A percentile compares a stretch with the other conserved stretches of the same genome.
phyloP scores from a whole-genome alignment of 169 alveolate species.

The Blepharisma undulans region DNA sequence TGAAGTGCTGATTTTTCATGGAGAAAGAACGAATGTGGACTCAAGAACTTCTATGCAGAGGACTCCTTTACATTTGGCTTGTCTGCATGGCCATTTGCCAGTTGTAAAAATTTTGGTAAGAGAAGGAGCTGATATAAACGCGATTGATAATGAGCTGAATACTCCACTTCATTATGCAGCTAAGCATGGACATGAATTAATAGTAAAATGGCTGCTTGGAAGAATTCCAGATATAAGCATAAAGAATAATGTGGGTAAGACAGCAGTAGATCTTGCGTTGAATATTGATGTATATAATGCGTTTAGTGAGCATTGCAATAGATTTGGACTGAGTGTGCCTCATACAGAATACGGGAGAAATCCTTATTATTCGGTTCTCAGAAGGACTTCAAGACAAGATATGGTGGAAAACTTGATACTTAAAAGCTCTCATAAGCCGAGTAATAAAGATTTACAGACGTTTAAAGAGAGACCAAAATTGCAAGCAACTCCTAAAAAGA shows the following conservation, averaged over 20 bases:
- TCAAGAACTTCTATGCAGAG: not conserved
- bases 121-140: slow-evolving; percentile 49
- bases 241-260: not conserved
- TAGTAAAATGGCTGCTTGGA: slow-evolving; percentile 45
- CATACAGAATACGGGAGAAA: not conserved
- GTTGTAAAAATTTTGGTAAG: slow-evolving; percentile 40
- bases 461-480: slow-evolving; percentile 1
- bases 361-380: not conserved
- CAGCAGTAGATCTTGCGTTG: not conserved
- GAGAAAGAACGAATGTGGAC: slow-evolving; percentile 7
- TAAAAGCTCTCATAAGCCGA: not conserved
- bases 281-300: not conserved
- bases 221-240: not conserved
- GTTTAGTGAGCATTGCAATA: not conserved
- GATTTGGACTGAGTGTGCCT: not conserved
- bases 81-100: slow-evolving; percentile 52
- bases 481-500: not conserved
- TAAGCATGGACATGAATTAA: slow-evolving; percentile 44
- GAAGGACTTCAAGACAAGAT: slow-evolving; percentile 19
- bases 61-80: slow-evolving; percentile 60
- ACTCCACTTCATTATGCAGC: slow-evolving; percentile 50
- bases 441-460: not conserved
- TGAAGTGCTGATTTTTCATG: slow-evolving; percentile 8
- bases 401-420: not conserved
- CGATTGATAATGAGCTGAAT: slow-evolving; percentile 44